These are phyloP conservation scores for Hippophae rhamnoides DNA, from an alignment of 306 rosid species.

Conservation along the genomic window DNA sequence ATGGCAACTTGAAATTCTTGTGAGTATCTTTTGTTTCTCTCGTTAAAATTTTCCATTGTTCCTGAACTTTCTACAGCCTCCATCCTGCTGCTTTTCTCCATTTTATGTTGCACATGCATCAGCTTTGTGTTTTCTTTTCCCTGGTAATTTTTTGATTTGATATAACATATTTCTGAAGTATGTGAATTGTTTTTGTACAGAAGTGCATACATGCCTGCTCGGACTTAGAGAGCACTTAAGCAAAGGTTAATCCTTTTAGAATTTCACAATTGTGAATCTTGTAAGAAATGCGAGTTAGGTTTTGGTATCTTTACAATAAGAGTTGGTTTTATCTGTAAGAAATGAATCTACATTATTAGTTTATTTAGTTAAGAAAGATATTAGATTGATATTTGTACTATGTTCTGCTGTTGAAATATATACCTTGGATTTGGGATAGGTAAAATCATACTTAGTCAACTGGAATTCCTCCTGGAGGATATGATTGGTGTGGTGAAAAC, in stretches of 20 bases:
- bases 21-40: too few relatives aligned
- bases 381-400: background rate
- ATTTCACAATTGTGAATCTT: too few relatives aligned
- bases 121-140: constrained; percentile 5
- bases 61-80: too few relatives aligned
- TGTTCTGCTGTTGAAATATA: constrained; percentile 13
- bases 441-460: constrained; percentile 36
- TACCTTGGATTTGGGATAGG: constrained; percentile 31
- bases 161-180: constrained; percentile 12
- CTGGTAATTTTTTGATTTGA: constrained; percentile 12
- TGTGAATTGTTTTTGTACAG: constrained; percentile 26
- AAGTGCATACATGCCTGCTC: constrained; percentile 57
- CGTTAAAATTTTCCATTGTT: too few relatives aligned
- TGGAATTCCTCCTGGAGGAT: constrained; percentile 42
- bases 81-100: too few relatives aligned
- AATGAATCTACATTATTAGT: too few relatives aligned
- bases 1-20: background rate
- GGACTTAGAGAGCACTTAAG: constrained; percentile 51
- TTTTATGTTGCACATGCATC: background rate
- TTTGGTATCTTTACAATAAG: too few relatives aligned
- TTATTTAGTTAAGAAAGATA: too few relatives aligned
- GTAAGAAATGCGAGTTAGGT: too few relatives aligned
- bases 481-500: constrained; percentile 29
- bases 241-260: constrained; percentile 30
- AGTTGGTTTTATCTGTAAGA: too few relatives aligned